phyloP scores from a whole-genome alignment of 192 early-diverging fungal genomes.

The Rhizophagus clarus region DNA sequence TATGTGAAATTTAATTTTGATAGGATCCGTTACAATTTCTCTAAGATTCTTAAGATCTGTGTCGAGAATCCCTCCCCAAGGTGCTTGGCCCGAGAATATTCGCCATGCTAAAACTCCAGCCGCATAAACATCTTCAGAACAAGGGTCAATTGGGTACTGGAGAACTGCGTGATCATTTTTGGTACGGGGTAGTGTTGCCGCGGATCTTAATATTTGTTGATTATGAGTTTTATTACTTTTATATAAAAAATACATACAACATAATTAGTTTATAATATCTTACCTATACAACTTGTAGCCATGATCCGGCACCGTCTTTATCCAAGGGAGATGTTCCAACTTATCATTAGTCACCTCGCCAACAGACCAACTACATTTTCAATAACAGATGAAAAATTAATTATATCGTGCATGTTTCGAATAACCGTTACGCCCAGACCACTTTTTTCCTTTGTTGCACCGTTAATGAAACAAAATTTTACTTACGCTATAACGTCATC shows the following conservation, averaged over 20 bases:
- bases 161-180: slow-evolving; percentile 49
- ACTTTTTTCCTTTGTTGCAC: no score
- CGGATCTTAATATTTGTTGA: slow-evolving; percentile 43
- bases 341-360: slow-evolving; percentile 41
- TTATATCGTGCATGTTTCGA: background rate
- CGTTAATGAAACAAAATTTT: slow-evolving; percentile 13
- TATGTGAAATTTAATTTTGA: slow-evolving; percentile 50
- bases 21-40: slow-evolving; percentile 49
- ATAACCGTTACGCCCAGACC: no score
- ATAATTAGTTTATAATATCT: background rate
- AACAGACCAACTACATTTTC: slow-evolving; percentile 35
- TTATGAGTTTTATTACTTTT: background rate
- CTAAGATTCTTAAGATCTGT: slow-evolving; percentile 57
- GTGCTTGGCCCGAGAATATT: slow-evolving; percentile 60
- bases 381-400: background rate
- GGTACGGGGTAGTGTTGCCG: slow-evolving; percentile 55
- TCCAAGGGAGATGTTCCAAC: slow-evolving; percentile 48
- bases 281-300: slow-evolving; percentile 60
- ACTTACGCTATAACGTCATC: slow-evolving; percentile 54
- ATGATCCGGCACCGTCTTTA: slow-evolving; percentile 58
- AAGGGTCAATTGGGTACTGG: slow-evolving; percentile 48
- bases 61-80: slow-evolving; percentile 62
- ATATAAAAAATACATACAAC: background rate
- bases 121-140: slow-evolving; percentile 59
- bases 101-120: slow-evolving; percentile 62